A percentile compares a stretch with the other conserved stretches of the same genome.
Conservation (phyloP, 805 yeast genomes). For the Starmerella ratchasimensis region DNA sequence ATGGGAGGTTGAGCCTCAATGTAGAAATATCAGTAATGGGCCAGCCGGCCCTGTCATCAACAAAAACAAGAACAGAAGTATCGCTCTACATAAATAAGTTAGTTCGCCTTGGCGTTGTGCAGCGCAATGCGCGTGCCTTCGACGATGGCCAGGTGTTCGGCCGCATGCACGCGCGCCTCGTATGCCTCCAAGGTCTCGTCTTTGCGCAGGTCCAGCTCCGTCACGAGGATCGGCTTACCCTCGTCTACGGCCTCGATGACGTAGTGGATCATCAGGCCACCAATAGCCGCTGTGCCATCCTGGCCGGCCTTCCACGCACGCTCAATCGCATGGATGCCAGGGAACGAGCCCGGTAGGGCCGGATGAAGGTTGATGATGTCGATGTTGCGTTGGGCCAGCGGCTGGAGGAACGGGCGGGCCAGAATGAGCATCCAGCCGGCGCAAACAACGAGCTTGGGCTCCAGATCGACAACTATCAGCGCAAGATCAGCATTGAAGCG, state of each 20-base stretch:
- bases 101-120: too few species aligned
- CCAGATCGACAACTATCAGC: conserved; percentile 38
- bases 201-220: conserved; percentile 54
- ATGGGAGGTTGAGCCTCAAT: too few species aligned
- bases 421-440: conserved; percentile 98
- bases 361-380: conserved; percentile 92
- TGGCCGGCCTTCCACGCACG: conserved; percentile 94
- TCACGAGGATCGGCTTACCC: conserved; percentile 79
- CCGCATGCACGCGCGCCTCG: conserved; percentile 65
- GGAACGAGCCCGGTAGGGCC: conserved; percentile 93
- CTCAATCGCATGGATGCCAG: conserved; percentile 93
- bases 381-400: conserved; percentile 44
- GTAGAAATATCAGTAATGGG: too few species aligned
- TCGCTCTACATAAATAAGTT: background rate
- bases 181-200: conserved; percentile 70
- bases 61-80: background rate
- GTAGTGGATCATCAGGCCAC: conserved; percentile 93
- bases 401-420: conserved; percentile 59
- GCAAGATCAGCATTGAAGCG: conserved; percentile 71
- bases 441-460: conserved; percentile 82
- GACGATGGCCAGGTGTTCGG: conserved; percentile 85
- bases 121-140: conserved; percentile 69
- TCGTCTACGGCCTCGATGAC: conserved; percentile 94
- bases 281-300: conserved; percentile 55
- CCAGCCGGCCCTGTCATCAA: too few species aligned